These are phyloP conservation scores for Fusarium burgessii DNA, from an alignment of 2,329 filamentous ascomycete species.

Conservation along the genomic window DNA sequence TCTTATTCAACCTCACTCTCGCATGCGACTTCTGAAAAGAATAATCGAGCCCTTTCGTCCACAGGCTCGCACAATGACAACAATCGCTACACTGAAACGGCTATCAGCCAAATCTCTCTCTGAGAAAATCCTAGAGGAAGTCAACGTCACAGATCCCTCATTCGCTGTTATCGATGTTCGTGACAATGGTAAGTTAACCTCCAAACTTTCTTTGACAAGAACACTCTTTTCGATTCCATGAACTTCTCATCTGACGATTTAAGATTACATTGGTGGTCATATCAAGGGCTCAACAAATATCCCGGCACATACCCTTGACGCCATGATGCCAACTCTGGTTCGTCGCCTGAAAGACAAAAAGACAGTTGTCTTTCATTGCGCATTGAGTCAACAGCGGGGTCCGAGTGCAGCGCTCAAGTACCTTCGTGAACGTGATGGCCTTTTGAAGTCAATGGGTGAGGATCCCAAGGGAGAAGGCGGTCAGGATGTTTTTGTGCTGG, in stretches of 20 bases:
- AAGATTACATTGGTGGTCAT: slow-evolving; percentile 92
- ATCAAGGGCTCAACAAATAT: slow-evolving; percentile 83
- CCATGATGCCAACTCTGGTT: slow-evolving; percentile 83
- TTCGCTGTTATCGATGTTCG: slow-evolving; percentile 90
- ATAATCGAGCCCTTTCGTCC: slow-evolving; percentile 11
- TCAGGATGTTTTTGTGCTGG: slow-evolving; percentile 85
- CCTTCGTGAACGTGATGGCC: slow-evolving; percentile 73
- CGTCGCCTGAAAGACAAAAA: slow-evolving; percentile 81
- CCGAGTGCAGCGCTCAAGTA: slow-evolving; percentile 87
- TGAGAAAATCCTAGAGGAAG: slow-evolving; percentile 68
- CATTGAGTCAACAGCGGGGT: slow-evolving; percentile 89
- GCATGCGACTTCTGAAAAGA: slow-evolving; percentile 25
- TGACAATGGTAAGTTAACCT: slow-evolving; percentile 73
- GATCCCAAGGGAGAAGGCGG: slow-evolving; percentile 64
- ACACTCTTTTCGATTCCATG: not conserved
- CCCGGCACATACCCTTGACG: slow-evolving; percentile 79
- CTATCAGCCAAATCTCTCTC: slow-evolving; percentile 78
- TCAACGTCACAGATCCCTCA: slow-evolving; percentile 54
- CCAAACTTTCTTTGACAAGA: not conserved
- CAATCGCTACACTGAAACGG: slow-evolving; percentile 72
- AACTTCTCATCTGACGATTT: not conserved
- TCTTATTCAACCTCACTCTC: slow-evolving; percentile 5
- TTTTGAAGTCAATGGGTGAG: slow-evolving; percentile 51
- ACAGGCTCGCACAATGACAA: slow-evolving; percentile 57
- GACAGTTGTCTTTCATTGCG: slow-evolving; percentile 93